Base-by-base conservation (phyloP, 768 basidiomycete genomes). In the Pulveroboletus ravenelii region DNA sequence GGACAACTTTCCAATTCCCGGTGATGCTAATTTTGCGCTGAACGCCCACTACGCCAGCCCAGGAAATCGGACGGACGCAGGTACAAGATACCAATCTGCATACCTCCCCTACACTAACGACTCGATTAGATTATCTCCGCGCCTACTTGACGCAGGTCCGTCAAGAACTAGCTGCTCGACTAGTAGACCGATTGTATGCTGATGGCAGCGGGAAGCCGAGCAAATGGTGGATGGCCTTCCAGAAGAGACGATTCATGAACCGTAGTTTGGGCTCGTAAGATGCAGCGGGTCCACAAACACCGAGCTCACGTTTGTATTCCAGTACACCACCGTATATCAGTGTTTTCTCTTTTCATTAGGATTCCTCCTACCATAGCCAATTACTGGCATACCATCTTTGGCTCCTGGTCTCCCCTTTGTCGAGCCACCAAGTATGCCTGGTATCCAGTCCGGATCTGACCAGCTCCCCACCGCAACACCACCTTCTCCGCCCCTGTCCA, bases 151-250 rank as follows among this genome's bases (percentile, higher is more conserved):
- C 83, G 5, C 96, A 99, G 68, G 89, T 88, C 9, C 84, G 96
- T 43, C 92, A 96, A 70, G 96, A 99, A 65, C 75, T 94, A 17
- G 89, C 93, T 18, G 77, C 84, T 9, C 82, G 96, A 29, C 71
- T 99, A 44, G 81, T 93, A 13, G 93, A 94, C 62, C 78, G 83
- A 45, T 74, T 99, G 43, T 99, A 99, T 67, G 90, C 85, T 35
- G 92, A 95, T 66, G 93, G 93, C 6, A 87, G 89, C 4, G 87
- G 87, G 51, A 94, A 90, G 67, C 94, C 96, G 6, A 96, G 89
- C 77, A 99, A 99, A 70, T 99, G 96, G 96, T 99, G 96, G 96
- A 95, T 97, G 92, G 89, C 90, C 18, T 99, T 98, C 83, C 93
- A 94, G 71, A 97, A 96, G 80, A 81, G 94, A 65, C 82, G 90